Conservation (phyloP, 2,329 filamentous ascomycete genomes). For the Penicillium verrucosum region DNA sequence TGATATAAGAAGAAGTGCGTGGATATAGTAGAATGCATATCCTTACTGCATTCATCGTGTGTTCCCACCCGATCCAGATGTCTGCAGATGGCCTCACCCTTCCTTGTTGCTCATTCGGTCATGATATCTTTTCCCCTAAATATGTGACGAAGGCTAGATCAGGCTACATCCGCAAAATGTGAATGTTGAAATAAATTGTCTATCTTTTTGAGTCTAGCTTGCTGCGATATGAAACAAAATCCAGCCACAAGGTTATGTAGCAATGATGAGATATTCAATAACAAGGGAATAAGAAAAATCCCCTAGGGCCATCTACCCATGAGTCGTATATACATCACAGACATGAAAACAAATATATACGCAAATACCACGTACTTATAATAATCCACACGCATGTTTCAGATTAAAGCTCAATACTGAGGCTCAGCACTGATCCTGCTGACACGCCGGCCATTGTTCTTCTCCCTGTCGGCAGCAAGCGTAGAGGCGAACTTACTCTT, state of each 20-base stretch:
- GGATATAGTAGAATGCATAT: neutral
- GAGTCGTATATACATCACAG: slow-evolving; percentile 8
- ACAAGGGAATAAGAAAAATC: neutral
- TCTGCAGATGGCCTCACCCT: neutral
- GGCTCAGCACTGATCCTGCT: slow-evolving; percentile 23
- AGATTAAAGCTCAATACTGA: slow-evolving; percentile 6
- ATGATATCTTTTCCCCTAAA: too few species aligned
- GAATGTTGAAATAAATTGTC: too few species aligned
- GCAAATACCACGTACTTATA: neutral
- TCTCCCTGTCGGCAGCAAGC: slow-evolving; percentile 38
- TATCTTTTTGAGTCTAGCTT: too few species aligned
- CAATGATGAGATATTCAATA: neutral
- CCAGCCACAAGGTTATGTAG: neutral
- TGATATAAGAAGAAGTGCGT: neutral
- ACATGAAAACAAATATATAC: neutral
- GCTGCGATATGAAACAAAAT: too few species aligned
- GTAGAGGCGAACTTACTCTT: slow-evolving; percentile 60
- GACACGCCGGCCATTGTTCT: slow-evolving; percentile 25
- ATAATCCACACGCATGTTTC: neutral
- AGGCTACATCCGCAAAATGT: neutral
- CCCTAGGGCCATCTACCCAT: neutral
- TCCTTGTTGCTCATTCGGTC: neutral
- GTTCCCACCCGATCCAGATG: neutral
- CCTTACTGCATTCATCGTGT: neutral
- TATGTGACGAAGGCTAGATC: neutral